Evolutionary conservation across 805 yeast genomes (phyloP), one percentile per base, ranked within the genome.

Genomic region (Wickerhamomyces alni): DNA sequence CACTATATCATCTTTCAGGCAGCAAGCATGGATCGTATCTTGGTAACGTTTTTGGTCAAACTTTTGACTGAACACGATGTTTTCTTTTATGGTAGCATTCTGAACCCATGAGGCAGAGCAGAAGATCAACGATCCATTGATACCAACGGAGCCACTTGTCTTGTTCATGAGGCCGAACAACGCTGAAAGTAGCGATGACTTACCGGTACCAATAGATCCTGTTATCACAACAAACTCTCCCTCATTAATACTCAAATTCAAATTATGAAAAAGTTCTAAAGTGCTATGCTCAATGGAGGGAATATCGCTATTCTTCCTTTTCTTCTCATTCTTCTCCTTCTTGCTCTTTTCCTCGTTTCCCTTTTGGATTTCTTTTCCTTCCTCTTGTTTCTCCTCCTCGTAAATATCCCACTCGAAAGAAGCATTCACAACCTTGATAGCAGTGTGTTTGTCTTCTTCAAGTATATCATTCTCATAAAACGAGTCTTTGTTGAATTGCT

Each of bases 21-120:
- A 74, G 56, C 89, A 82, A 2, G 78, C 79, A 28, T 69, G 64
- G 26, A 82, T 58, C 29, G 68, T 69, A 45, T 73, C 76, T 51
- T 6, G 13, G n/a, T 26, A 51, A 21, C 24, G 24, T 21, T 26
- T 26, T 26, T 26, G 28, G 12, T 26, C 28, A 26, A 26, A 26
- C n/a, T 65, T n/a, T 37, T 66, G 9, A 46, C 97, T 97, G 63
- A 88, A 89, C 34, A 87, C 59, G 54, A 89, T 84, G 57, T 89
- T 89, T 18, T 88, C 96, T 50, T 75, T 80, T 5, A 91, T 87
- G 4, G 93, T 71, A 24, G 95, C 96, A 56, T 91, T 91, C 80
- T 86, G 80, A 45, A 91, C 86, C 96, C 97, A 89, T 2, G 98
- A 89, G 21, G 65, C 66, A 26, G 63, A 42, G 65, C 77, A 63